Evolutionary conservation across 2,329 filamentous ascomycete species (phyloP).

Genomic region (Colletotrichum noveboracense): DNA sequence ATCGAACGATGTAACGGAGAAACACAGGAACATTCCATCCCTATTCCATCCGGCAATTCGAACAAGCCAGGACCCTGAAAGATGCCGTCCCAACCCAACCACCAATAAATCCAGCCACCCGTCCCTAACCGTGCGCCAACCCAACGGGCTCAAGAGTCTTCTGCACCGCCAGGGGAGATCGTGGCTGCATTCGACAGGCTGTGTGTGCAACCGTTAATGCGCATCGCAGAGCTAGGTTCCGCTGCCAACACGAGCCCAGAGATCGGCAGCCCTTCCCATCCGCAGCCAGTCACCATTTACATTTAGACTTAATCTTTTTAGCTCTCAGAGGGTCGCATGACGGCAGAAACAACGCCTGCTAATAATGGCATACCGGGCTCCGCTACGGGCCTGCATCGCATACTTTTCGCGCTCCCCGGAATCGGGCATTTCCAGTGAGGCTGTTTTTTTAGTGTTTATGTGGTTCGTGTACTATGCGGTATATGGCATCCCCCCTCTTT

Average conservation of each 20-base stretch:
- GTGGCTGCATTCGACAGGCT: neutral
- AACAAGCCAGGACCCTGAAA: neutral
- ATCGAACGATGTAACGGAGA: neutral
- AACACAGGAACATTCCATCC: neutral
- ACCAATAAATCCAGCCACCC: neutral
- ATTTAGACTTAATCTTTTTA: neutral
- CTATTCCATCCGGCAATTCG: neutral
- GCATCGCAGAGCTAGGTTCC: neutral
- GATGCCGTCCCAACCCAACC: neutral
- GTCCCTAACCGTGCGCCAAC: neutral
- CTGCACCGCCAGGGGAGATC: neutral
- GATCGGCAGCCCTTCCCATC: neutral
- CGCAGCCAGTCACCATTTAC: neutral
- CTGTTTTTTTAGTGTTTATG: neutral
- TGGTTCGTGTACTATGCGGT: neutral
- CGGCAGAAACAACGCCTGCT: neutral
- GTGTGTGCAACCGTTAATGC: neutral
- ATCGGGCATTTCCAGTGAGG: conserved; percentile 1
- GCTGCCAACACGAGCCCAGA: neutral
- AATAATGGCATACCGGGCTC: conserved; percentile 4
- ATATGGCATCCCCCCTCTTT: neutral
- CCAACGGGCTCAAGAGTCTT: neutral
- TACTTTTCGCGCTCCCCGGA: neutral
- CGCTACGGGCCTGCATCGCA: neutral
- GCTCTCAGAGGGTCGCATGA: neutral